Conservation (phyloP, 1,284 basidiomycete species). For the Ganoderma leucocontextum region DNA sequence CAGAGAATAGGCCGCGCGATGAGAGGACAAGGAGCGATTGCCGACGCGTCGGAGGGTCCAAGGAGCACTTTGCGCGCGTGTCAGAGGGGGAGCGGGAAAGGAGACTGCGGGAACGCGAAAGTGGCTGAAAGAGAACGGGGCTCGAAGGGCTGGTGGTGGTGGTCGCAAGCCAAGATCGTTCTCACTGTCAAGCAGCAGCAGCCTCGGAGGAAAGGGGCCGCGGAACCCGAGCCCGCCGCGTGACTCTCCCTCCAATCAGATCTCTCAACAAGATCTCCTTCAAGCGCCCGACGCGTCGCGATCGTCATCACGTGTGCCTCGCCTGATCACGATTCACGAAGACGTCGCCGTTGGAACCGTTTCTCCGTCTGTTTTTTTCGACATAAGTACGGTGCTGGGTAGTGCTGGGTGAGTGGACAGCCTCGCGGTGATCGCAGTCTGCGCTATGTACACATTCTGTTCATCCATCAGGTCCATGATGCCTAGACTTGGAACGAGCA, state of each 20-base stretch:
- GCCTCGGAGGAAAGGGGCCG: not conserved
- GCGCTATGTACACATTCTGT: not conserved
- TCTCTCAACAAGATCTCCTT: constrained; percentile 32
- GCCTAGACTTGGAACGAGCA: not conserved
- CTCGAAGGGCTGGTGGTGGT: constrained; percentile 23
- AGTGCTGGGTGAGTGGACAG: not conserved
- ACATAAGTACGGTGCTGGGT: not conserved
- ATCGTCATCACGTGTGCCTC: constrained; percentile 20
- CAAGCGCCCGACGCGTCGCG: not conserved
- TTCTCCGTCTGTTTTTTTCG: too few relatives aligned
- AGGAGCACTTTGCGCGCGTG: not conserved
- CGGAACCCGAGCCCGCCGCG: not conserved
- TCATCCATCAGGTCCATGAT: not conserved
- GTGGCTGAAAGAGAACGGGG: constrained; percentile 15
- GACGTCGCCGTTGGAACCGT: not conserved
- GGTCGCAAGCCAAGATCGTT: constrained; percentile 27
- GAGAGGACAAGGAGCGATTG: not conserved
- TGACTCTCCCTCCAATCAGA: constrained; percentile 11
- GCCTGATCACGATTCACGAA: not conserved
- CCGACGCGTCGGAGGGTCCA: not conserved
- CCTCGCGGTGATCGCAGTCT: not conserved
- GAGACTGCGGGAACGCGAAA: constrained; percentile 21
- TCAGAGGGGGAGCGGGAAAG: not conserved
- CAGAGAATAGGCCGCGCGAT: not conserved
- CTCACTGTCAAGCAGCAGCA: not conserved